phyloP scores from a whole-genome alignment of 208 protist genomes.

The Acanthamoeba triangularis region DNA sequence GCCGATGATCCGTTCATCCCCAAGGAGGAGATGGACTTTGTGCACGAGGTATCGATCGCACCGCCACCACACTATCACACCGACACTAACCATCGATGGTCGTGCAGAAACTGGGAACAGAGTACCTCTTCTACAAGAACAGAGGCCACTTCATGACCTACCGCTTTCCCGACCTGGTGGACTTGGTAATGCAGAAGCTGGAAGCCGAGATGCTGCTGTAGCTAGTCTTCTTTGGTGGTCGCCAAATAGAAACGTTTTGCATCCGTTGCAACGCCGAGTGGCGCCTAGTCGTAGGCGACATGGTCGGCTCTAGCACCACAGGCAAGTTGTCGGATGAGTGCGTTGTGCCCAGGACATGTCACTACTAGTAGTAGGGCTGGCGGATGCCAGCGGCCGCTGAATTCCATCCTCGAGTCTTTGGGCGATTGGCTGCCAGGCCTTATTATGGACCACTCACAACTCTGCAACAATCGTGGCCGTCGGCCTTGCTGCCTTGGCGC shows the following conservation, averaged over 20 bases:
- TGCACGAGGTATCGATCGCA: background rate
- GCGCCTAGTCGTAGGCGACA: no score
- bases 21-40: background rate
- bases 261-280: no score
- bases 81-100: background rate
- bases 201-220: background rate
- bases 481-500: no score
- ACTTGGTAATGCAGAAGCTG: background rate
- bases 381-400: no score
- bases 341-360: no score
- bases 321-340: no score
- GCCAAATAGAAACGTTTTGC: no score
- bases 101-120: constrained; percentile 21
- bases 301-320: no score
- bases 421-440: background rate
- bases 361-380: no score
- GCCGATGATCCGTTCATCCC: constrained; percentile 26
- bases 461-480: background rate
- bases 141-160: constrained; percentile 7
- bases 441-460: background rate
- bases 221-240: no score
- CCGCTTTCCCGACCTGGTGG: background rate
- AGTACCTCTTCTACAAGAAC: constrained; percentile 37
- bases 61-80: background rate
- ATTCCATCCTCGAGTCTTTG: no score